Base-by-base conservation (phyloP, 371 early-diverging fungal genomes). In the Batkoa obscura region DNA sequence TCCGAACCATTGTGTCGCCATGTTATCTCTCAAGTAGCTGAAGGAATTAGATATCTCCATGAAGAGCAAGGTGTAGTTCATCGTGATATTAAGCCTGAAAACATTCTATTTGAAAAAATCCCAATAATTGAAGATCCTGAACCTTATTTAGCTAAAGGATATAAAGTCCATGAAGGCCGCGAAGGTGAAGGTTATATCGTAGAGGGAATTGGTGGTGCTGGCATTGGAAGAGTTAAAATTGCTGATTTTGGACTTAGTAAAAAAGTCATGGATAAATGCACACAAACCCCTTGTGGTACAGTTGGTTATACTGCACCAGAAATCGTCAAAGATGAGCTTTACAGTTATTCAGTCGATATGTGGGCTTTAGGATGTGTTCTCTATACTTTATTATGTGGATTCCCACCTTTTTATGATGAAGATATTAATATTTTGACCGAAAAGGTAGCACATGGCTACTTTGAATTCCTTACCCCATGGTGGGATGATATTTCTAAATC, bases 41-140 rank as follows among this genome's bases (percentile, higher is more conserved):
- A 83, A 55, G 93, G 86, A 2, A 73, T 97, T 35, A 76, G 79
- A 37, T 90, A 92, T 64, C 72, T 94, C 43, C 98, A 97, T 64
- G 77, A 78, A 36, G 83, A 86, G 53, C 72, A 75, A 57, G 88
- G 88, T 17, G 80, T 94, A 33, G 88, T 89, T 2, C 95, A 94
- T 61, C 79, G 94, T 47, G 97, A 98, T 64, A 85, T 98, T 62
- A 98, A 98, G 69, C 88, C 90, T 36, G 98, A 98, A 66, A 98
- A 98, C 67, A 81, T 90, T 58, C 68, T 94, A 31, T 87, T 81
- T 66, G 80, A 80, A 55, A 72, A 83, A 33, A 82, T 83, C 30
- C 79, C 81, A 0, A 72, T 77, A 41, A 72, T 75, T 8, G 68
- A 65, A 0, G 62, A 66, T n/a, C 75, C 67, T 8, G 66, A 62